Evolutionary conservation across 2,329 filamentous ascomycete genomes (phyloP).

Genomic region (Cercospora berteroae): DNA sequence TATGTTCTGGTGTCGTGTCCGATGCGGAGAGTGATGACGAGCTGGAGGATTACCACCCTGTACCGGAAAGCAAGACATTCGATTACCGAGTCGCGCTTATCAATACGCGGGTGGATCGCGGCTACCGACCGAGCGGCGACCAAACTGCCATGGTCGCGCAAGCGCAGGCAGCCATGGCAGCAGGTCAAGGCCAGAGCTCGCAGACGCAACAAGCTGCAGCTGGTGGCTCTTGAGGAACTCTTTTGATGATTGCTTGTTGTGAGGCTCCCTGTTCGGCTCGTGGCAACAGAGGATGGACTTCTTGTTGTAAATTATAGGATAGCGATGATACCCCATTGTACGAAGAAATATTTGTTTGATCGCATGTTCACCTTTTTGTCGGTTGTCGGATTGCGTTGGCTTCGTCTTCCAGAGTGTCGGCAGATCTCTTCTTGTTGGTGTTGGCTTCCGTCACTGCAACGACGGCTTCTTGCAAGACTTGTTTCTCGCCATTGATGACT

Average conservation of each 20-base stretch:
- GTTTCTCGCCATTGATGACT: constrained; percentile 71
- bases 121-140: constrained; percentile 26
- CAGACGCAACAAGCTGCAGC: constrained; percentile 3
- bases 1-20: constrained; percentile 51
- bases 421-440: constrained; percentile 26
- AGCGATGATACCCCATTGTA: constrained; percentile 30
- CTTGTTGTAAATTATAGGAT: constrained; percentile 24
- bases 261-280: background rate
- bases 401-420: constrained; percentile 28
- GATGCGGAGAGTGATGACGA: constrained; percentile 80
- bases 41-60: constrained; percentile 47
- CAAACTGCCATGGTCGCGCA: constrained; percentile 26
- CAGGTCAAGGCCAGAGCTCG: constrained; percentile 6
- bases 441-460: constrained; percentile 20
- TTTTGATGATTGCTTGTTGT: constrained; percentile 6
- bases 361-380: constrained; percentile 19
- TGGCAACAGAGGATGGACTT: background rate
- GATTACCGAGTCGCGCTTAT: constrained; percentile 62
- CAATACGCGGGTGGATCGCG: constrained; percentile 44
- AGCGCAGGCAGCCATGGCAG: constrained; percentile 19
- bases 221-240: constrained; percentile 1
- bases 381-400: constrained; percentile 23
- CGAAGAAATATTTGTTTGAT: constrained; percentile 17
- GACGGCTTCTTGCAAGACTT: constrained; percentile 57
- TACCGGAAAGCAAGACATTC: constrained; percentile 54